Conservation (phyloP, 495 filamentous ascomycete species). For the Astrothelium macrocarpum region DNA sequence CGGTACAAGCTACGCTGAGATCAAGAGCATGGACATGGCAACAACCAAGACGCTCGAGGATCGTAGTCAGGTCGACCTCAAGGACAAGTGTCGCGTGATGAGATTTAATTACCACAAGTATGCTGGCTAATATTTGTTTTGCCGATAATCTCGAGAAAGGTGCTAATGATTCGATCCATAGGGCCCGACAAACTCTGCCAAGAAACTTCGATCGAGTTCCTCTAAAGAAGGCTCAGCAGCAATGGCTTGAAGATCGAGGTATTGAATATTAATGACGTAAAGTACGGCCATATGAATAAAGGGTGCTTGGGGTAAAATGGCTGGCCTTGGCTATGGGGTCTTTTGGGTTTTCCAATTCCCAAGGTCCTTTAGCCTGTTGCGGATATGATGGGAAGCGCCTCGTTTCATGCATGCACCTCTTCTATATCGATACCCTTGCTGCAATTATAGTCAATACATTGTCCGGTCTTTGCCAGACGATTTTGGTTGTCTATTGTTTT, state of each 20-base stretch:
- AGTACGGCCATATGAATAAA: too few species aligned
- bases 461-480: too few species aligned
- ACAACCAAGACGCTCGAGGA: constrained; percentile 32
- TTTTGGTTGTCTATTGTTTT: too few species aligned
- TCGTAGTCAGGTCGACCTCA: constrained; percentile 52
- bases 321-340: neutral
- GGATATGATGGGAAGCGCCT: neutral
- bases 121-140: constrained; percentile 14
- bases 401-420: neutral
- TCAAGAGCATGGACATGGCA: constrained; percentile 32
- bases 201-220: neutral
- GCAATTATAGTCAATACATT: too few species aligned
- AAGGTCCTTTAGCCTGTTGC: neutral
- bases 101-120: constrained; percentile 52
- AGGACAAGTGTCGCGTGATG: constrained; percentile 57
- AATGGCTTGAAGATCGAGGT: neutral
- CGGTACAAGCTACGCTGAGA: constrained; percentile 44
- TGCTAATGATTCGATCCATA: neutral
- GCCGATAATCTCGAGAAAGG: neutral
- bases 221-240: neutral
- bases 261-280: neutral
- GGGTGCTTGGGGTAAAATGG: neutral
- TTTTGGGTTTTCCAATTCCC: neutral
- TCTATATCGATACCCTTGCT: neutral
- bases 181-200: neutral